A percentile compares a stretch with the other conserved stretches of the same genome.
Evolutionary conservation across 768 basidiomycete genomes (phyloP).

Genomic region (Lactarius psammicola): DNA sequence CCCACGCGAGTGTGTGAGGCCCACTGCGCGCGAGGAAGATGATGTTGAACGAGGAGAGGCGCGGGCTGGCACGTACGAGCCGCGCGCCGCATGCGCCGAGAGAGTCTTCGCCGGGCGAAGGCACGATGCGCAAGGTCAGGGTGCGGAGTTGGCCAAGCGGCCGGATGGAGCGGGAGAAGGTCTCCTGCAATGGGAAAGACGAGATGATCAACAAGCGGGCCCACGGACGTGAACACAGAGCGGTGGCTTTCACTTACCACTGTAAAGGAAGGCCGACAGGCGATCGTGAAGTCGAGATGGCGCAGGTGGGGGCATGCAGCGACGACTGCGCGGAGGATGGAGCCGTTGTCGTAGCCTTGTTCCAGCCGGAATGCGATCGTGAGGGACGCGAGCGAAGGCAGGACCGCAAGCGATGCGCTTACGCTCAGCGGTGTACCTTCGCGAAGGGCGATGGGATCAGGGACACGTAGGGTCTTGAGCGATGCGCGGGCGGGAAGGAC

Average conservation of each 20-base stretch:
- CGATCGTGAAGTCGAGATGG: slow-evolving; percentile 64
- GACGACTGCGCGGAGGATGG: slow-evolving; percentile 63
- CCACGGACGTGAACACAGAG: not conserved
- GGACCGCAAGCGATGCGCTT: slow-evolving; percentile 54
- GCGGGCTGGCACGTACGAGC: slow-evolving; percentile 65
- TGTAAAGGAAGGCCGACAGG: slow-evolving; percentile 69
- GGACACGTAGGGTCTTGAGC: slow-evolving; percentile 59
- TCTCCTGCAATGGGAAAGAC: slow-evolving; percentile 42
- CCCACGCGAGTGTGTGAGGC: slow-evolving; percentile 31
- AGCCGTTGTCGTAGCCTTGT: slow-evolving; percentile 67
- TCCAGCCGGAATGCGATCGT: slow-evolving; percentile 68
- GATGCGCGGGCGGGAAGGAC: slow-evolving; percentile 44
- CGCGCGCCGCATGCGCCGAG: slow-evolving; percentile 57
- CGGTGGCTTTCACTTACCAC: slow-evolving; percentile 45
- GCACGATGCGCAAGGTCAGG: slow-evolving; percentile 62
- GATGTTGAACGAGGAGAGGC: slow-evolving; percentile 60
- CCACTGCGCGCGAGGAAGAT: slow-evolving; percentile 56
- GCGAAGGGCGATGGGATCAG: slow-evolving; percentile 64
- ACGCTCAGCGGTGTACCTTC: slow-evolving; percentile 65
- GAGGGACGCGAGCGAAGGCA: slow-evolving; percentile 56
- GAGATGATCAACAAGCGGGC: not conserved
- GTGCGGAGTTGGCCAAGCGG: slow-evolving; percentile 62
- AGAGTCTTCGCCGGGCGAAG: slow-evolving; percentile 61
- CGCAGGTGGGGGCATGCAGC: slow-evolving; percentile 62
- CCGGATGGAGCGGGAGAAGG: slow-evolving; percentile 61